A percentile compares a stretch with the other conserved stretches of the same genome.
Conservation (phyloP, 352 stramenopile species). For the Pythium chondricola region DNA sequence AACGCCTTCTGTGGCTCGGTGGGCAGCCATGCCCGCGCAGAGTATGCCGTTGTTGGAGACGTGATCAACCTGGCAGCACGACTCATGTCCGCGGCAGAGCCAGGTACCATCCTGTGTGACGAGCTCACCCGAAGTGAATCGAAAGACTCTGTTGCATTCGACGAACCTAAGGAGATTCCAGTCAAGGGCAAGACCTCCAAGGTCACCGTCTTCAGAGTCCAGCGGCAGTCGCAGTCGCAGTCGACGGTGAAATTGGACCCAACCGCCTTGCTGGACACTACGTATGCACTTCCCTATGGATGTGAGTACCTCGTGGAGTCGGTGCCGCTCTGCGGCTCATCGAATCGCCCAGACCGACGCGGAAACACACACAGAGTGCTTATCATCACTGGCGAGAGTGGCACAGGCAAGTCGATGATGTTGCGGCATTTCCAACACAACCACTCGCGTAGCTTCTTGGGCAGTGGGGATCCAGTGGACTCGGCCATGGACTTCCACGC, state of each 20-base stretch:
- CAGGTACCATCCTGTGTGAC: constrained; percentile 71
- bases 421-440: constrained; percentile 48
- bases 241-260: constrained; percentile 31
- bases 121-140: constrained; percentile 53
- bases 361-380: constrained; percentile 30
- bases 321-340: constrained; percentile 36
- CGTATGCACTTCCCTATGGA: constrained; percentile 36
- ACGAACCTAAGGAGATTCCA: constrained; percentile 30
- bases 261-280: constrained; percentile 23
- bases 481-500: constrained; percentile 50
- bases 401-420: constrained; percentile 65
- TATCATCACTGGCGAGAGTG: constrained; percentile 51
- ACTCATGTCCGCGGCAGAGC: constrained; percentile 57
- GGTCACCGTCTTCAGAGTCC: constrained; percentile 45
- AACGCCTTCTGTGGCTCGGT: constrained; percentile 74
- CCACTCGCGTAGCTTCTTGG: constrained; percentile 47
- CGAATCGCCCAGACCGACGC: constrained; percentile 2
- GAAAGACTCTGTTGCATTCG: constrained; percentile 50
- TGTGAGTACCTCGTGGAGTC: constrained; percentile 40
- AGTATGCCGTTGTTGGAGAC: constrained; percentile 82
- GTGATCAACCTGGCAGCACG: constrained; percentile 78
- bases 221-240: constrained; percentile 22
- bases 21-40: constrained; percentile 53
- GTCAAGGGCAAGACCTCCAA: constrained; percentile 58
- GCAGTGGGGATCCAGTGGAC: constrained; percentile 48